Evolutionary conservation across 1,139 yeast species (phyloP).

Genomic region (Yamadazyma mexicana): DNA sequence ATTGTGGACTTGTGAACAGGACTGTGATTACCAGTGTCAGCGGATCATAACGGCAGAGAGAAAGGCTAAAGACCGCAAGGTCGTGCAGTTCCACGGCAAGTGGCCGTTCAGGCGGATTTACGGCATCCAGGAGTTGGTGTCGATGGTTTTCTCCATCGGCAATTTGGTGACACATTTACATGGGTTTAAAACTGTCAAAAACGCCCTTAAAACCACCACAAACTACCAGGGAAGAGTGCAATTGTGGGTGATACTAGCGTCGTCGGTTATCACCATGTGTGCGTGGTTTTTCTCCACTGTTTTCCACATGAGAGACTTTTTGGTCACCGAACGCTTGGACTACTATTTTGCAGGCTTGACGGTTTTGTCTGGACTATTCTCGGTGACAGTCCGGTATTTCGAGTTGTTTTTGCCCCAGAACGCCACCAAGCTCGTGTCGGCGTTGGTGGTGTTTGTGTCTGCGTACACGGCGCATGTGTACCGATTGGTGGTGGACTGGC

Average conservation of each 20-base stretch:
- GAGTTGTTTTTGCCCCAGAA: slow-evolving; percentile 20
- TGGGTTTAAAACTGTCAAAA: slow-evolving; percentile 49
- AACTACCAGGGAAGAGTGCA: slow-evolving; percentile 20
- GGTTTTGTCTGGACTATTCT: slow-evolving; percentile 76
- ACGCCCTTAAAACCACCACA: slow-evolving; percentile 14
- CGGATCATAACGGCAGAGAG: slow-evolving; percentile 63
- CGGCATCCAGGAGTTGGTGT: slow-evolving; percentile 82
- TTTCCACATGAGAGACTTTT: slow-evolving; percentile 83
- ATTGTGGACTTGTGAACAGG: slow-evolving; percentile 76
- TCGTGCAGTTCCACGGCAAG: slow-evolving; percentile 91
- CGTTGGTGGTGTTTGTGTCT: slow-evolving; percentile 43
- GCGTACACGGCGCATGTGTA: slow-evolving; percentile 65
- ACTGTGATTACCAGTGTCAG: slow-evolving; percentile 94
- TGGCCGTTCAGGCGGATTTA: slow-evolving; percentile 85
- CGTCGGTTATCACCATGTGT: slow-evolving; percentile 63
- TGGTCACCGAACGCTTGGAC: slow-evolving; percentile 80
- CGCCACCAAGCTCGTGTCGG: slow-evolving; percentile 13
- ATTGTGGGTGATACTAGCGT: slow-evolving; percentile 37
- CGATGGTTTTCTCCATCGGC: slow-evolving; percentile 77
- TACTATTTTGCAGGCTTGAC: slow-evolving; percentile 92
- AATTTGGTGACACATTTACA: slow-evolving; percentile 73
- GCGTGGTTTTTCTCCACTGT: slow-evolving; percentile 89
- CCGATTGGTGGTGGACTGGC: slow-evolving; percentile 74
- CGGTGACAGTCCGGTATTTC: slow-evolving; percentile 51
- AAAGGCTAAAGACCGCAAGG: slow-evolving; percentile 29